These are phyloP conservation scores for Wickerhamomyces bisporus DNA, from an alignment of 805 yeast genomes.

Conservation along the genomic window DNA sequence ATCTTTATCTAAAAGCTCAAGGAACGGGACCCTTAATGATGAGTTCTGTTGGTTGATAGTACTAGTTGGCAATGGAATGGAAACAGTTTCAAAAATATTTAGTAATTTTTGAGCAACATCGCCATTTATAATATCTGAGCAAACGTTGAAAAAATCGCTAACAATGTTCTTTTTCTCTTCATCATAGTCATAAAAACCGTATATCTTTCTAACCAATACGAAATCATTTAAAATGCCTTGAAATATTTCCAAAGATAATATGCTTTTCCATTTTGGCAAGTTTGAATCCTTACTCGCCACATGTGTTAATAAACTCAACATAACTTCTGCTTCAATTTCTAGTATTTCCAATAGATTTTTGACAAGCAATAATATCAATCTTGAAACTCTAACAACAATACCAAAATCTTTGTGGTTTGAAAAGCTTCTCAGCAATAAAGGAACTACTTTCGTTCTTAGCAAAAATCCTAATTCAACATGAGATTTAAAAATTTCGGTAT, in stretches of 20 bases:
- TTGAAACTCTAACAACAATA: slow-evolving; percentile 65
- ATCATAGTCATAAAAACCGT: slow-evolving; percentile 53
- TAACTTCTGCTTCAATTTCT: slow-evolving; percentile 76
- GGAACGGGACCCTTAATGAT: slow-evolving; percentile 44
- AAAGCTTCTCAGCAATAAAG: slow-evolving; percentile 65
- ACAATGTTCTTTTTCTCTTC: slow-evolving; percentile 57
- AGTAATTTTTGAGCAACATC: slow-evolving; percentile 27
- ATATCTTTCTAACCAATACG: slow-evolving; percentile 45
- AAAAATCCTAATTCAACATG: slow-evolving; percentile 65
- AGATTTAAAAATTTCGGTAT: slow-evolving; percentile 45
- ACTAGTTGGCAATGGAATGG: slow-evolving; percentile 17
- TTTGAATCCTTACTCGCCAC: slow-evolving; percentile 54
- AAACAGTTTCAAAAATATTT: slow-evolving; percentile 28
- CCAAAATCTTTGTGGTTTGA: slow-evolving; percentile 59
- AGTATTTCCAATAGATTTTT: slow-evolving; percentile 50
- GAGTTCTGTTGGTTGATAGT: slow-evolving; percentile 41
- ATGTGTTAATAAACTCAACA: slow-evolving; percentile 70
- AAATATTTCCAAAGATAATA: slow-evolving; percentile 69
- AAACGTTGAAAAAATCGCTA: slow-evolving; percentile 44
- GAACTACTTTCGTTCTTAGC: slow-evolving; percentile 65
- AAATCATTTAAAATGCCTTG: slow-evolving; percentile 55
- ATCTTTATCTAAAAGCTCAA: slow-evolving; percentile 83
- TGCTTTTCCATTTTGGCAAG: slow-evolving; percentile 65
- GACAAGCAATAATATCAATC: slow-evolving; percentile 62
- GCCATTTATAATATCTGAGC: slow-evolving; percentile 31